Evolutionary conservation across 805 yeast genomes (phyloP).

Genomic region (Grigorovia jiainica): DNA sequence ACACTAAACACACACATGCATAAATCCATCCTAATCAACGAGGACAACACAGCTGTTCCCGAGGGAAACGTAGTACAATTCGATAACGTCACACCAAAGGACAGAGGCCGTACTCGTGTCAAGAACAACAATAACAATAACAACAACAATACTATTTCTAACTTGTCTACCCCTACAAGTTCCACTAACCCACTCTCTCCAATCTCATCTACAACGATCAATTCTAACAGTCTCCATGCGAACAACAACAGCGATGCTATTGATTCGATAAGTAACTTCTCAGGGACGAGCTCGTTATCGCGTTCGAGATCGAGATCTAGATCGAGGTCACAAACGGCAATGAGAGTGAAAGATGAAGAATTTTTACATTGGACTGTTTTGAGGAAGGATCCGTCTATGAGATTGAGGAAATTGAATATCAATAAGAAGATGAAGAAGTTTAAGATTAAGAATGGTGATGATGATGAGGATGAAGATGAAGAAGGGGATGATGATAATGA

Average conservation of each 20-base stretch:
- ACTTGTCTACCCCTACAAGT: too few species aligned
- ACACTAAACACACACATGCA: background rate
- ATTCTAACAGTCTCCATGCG: background rate
- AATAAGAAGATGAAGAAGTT: constrained; percentile 5
- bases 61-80: background rate
- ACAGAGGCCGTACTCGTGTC: background rate
- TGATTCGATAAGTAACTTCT: constrained; percentile 3
- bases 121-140: background rate
- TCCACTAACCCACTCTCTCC: too few species aligned
- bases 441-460: constrained; percentile 6
- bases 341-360: constrained; percentile 25
- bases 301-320: constrained; percentile 7
- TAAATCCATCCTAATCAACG: background rate
- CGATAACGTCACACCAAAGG: background rate
- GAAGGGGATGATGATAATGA: constrained; percentile 9
- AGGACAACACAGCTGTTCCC: background rate
- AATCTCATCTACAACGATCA: too few species aligned
- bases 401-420: constrained; percentile 29
- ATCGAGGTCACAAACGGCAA: constrained; percentile 22
- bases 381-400: constrained; percentile 64
- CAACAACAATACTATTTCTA: background rate
- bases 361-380: constrained; percentile 57
- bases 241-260: background rate
- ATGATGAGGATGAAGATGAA: constrained; percentile 6
- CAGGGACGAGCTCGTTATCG: too few species aligned